Evolutionary conservation across 2,329 filamentous ascomycete genomes (phyloP).

Genomic region (Talaromyces atroroseus): DNA sequence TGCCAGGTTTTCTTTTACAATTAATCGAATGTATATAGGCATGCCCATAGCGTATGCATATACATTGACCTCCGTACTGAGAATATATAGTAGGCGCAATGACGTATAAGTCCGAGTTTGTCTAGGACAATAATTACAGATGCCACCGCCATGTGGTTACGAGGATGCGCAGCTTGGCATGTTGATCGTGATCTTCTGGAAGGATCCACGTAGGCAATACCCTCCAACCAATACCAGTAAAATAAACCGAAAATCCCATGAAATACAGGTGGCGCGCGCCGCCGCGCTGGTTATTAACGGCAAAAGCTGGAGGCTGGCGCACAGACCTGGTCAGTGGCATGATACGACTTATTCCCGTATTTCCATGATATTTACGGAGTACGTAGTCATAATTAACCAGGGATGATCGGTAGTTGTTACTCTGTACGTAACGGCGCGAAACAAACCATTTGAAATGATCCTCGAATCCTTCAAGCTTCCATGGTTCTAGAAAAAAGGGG

Average conservation of each 20-base stretch:
- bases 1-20: too few relatives aligned
- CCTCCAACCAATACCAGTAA: not conserved
- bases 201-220: not conserved
- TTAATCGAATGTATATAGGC: too few relatives aligned
- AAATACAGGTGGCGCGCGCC: not conserved
- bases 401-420: not conserved
- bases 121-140: not conserved
- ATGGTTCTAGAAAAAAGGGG: slow-evolving; percentile 4
- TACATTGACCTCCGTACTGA: not conserved
- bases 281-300: not conserved
- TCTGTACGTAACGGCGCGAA: not conserved
- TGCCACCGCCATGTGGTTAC: slow-evolving; percentile 5
- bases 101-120: not conserved
- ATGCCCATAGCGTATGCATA: too few relatives aligned
- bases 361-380: too few relatives aligned
- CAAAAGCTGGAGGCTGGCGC: not conserved
- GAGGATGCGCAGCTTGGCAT: slow-evolving; percentile 4
- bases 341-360: not conserved
- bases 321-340: not conserved
- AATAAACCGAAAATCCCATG: not conserved
- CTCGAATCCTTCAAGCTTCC: not conserved
- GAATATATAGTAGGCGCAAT: too few relatives aligned
- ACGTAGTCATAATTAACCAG: too few relatives aligned
- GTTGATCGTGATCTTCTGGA: slow-evolving; percentile 10
- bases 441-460: not conserved